A percentile compares a stretch with the other conserved stretches of the same genome.
Evolutionary conservation across 1,284 basidiomycete genomes (phyloP).

Genomic region (Apiotrichum mycotoxinovorans): DNA sequence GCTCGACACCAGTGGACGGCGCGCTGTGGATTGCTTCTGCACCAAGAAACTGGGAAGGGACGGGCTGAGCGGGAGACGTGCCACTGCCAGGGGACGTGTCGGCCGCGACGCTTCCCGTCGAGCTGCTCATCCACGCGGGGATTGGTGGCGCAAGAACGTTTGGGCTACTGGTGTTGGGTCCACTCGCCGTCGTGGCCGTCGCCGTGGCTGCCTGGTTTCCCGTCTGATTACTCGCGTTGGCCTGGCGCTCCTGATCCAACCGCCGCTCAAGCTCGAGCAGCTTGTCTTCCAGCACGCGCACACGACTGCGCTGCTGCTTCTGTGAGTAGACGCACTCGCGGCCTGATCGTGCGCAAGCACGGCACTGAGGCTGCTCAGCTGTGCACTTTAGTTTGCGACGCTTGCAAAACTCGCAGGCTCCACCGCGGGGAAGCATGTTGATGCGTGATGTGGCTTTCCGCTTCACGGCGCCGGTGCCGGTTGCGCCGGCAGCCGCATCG

Average conservation of each 20-base stretch:
- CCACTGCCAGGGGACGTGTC: background rate
- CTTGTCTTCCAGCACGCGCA: slow-evolving; percentile 44
- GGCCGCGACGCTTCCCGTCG: background rate
- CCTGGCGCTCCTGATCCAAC: slow-evolving; percentile 14
- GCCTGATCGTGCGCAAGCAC: slow-evolving; percentile 35
- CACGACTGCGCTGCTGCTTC: slow-evolving; percentile 43
- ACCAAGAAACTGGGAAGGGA: background rate
- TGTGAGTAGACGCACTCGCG: slow-evolving; percentile 47
- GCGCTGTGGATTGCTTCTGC: background rate
- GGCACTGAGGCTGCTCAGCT: slow-evolving; percentile 43
- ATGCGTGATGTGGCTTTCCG: slow-evolving; percentile 39
- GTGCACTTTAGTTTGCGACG: slow-evolving; percentile 48
- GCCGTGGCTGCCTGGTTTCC: no score
- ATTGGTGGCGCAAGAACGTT: background rate
- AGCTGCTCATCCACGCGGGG: background rate
- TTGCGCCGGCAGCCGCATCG: background rate
- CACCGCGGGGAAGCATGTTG: slow-evolving; percentile 46
- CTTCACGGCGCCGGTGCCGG: slow-evolving; percentile 17
- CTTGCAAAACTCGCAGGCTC: slow-evolving; percentile 51
- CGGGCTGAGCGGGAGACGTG: background rate
- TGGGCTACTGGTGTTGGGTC: background rate
- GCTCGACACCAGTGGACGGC: background rate
- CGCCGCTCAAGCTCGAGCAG: slow-evolving; percentile 42
- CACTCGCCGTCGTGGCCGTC: background rate
- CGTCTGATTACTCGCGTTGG: background rate